Evolutionary conservation across 1,284 basidiomycete genomes (phyloP).

Genomic region (Stereum hirsutum): DNA sequence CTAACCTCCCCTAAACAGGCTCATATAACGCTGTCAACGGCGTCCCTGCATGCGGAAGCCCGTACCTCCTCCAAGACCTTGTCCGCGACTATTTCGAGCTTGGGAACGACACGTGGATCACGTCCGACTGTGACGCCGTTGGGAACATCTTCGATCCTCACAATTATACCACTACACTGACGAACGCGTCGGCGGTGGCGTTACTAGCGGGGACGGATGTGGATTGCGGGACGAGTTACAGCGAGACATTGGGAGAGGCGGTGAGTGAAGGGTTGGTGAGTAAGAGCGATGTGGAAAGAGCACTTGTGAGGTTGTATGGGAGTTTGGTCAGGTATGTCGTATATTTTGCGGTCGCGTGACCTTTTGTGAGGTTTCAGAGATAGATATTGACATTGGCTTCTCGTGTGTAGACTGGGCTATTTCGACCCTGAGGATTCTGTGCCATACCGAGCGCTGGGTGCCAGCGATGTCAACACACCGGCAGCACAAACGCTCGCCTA

Average conservation of each 20-base stretch:
- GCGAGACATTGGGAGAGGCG: constrained; percentile 32
- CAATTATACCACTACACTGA: constrained; percentile 31
- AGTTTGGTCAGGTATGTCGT: constrained; percentile 38
- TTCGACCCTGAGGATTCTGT: constrained; percentile 40
- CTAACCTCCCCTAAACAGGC: no score
- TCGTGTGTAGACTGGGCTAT: constrained; percentile 37
- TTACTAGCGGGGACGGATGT: constrained; percentile 46
- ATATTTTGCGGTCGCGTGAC: no score
- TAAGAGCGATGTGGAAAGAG: constrained; percentile 29
- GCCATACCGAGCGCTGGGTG: constrained; percentile 39
- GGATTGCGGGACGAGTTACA: constrained; percentile 43
- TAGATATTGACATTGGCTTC: background rate
- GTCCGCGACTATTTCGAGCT: constrained; percentile 45
- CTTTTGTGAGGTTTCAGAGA: no score
- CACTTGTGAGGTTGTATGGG: constrained; percentile 37
- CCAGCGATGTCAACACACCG: constrained; percentile 37
- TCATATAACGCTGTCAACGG: constrained; percentile 54
- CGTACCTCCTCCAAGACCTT: constrained; percentile 40
- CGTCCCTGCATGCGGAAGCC: constrained; percentile 41
- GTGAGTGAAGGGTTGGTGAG: constrained; percentile 37
- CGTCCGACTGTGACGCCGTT: constrained; percentile 31
- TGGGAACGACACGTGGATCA: constrained; percentile 40
- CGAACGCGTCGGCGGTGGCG: constrained; percentile 37
- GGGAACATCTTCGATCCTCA: constrained; percentile 39
- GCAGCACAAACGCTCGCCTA: constrained; percentile 39